Evolutionary conservation across 192 early-diverging fungal species (phyloP), one percentile per base, ranked within the genome.

Genomic region (Coemansia sp.): DNA sequence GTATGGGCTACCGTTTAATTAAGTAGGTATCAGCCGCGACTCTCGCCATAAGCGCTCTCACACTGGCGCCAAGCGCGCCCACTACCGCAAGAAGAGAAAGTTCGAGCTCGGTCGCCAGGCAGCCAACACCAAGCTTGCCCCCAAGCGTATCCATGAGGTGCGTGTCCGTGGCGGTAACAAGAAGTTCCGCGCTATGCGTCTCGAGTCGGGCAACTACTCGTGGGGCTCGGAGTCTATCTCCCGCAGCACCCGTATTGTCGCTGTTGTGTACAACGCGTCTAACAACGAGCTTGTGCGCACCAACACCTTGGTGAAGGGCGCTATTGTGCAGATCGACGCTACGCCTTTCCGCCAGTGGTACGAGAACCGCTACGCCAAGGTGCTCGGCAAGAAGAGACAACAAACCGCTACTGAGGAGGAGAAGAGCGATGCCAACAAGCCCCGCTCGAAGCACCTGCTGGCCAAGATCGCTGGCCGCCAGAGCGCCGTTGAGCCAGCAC

Each of bases 41-140:
- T 93, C 91, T 81, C 94, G 97, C 85, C 97, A 98, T 88, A 98
- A 98, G 90, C 92, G 95, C 76, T 86, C 87, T 67, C 89, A 89
- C 84, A 95, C 97, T 49, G 95, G 97, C 86, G 97, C 95, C 87
- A 95, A 95, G 89, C 90, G 97, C 82, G 94, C 94, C 76, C 93
- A 96, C 79, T 96, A 95, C 92, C 92, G 97, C 88, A 98, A 98
- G 94, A 98, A 98, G 93, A 94, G 97, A 90, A 98, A 98, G 92
- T 98, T 98, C 88, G 97, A 98, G 86, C 88, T 97, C 73, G 97
- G 95, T 83, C 93, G 97, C 83, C 97, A 98, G 88, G 78, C 94
- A 71, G 95, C 95, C 76, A 91, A 90, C 89, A 98, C 97, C 86
- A 95, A 93, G 87, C 88, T 98, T 63, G 97, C 95, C 63, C 82